Percentiles rank a stretch among this genome's conserved stretches.
Conservation (phyloP, 2,329 filamentous ascomycete genomes). For the Pseudogymnoascus sp. region DNA sequence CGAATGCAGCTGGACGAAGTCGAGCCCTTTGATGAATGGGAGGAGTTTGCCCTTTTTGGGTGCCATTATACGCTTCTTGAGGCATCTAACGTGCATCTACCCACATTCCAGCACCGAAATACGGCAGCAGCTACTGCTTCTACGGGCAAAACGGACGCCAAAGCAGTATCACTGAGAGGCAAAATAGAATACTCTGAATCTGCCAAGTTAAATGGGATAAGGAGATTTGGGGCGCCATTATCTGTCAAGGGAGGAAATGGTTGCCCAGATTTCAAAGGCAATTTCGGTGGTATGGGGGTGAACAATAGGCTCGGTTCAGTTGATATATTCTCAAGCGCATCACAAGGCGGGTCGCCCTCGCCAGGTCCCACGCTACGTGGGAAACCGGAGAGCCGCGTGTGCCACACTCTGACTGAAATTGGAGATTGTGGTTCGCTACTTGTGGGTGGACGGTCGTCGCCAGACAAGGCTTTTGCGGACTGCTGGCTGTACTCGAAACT, state of each 20-base stretch:
- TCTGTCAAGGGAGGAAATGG: constrained; percentile 32
- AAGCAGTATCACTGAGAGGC: not conserved
- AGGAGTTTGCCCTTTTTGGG: constrained; percentile 80
- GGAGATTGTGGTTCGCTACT: constrained; percentile 52
- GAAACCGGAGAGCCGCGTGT: constrained; percentile 50
- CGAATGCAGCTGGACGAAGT: constrained; percentile 56
- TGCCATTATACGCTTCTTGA: constrained; percentile 76
- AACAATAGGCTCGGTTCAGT: constrained; percentile 35
- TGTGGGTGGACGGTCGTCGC: constrained; percentile 71
- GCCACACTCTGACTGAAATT: constrained; percentile 66
- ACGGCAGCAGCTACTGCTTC: not conserved
- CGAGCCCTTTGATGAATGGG: constrained; percentile 93
- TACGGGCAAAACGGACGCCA: not conserved
- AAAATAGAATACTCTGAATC: constrained; percentile 30
- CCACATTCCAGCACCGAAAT: constrained; percentile 12
- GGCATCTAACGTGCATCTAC: constrained; percentile 41
- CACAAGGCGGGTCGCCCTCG: constrained; percentile 3
- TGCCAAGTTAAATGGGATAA: constrained; percentile 35
- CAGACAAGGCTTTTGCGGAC: constrained; percentile 58
- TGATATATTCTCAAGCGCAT: constrained; percentile 37
- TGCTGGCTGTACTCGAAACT: constrained; percentile 64
- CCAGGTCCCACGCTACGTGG: constrained; percentile 11
- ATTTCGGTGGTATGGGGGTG: constrained; percentile 28
- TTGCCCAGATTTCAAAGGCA: constrained; percentile 21
- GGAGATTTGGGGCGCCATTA: constrained; percentile 54